Evolutionary conservation across 2,329 filamentous ascomycete genomes (phyloP).

Genomic region (Xylariaceae sp.): DNA sequence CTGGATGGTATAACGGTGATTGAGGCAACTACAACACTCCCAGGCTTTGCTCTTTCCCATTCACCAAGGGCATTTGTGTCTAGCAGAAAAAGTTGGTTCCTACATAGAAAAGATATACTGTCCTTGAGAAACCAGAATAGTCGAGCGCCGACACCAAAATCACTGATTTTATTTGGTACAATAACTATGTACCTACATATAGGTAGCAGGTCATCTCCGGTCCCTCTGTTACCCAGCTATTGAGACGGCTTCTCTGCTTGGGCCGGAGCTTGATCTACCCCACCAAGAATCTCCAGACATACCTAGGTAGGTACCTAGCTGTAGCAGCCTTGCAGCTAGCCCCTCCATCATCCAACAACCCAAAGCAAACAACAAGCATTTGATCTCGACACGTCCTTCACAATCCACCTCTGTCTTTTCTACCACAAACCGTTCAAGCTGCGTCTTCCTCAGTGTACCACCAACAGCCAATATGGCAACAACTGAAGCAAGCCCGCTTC

Average conservation of each 20-base stretch:
- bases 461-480: slow-evolving; percentile 43
- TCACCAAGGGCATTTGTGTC: too few relatives aligned
- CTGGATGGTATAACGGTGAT: too few relatives aligned
- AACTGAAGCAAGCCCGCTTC: slow-evolving; percentile 48
- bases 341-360: neutral
- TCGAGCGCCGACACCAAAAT: too few relatives aligned
- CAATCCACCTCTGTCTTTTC: neutral
- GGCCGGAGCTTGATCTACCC: neutral
- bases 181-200: too few relatives aligned
- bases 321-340: neutral
- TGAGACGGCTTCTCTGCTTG: slow-evolving; percentile 6
- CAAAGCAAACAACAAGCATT: neutral
- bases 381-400: neutral
- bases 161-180: too few relatives aligned
- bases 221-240: neutral
- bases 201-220: too few relatives aligned
- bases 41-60: too few relatives aligned
- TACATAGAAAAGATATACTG: too few relatives aligned
- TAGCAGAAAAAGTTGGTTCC: too few relatives aligned
- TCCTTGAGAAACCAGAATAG: too few relatives aligned
- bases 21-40: too few relatives aligned
- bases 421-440: neutral
- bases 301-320: slow-evolving; percentile 1
- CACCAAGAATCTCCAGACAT: neutral
- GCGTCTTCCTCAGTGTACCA: neutral